A percentile compares a stretch with the other conserved stretches of the same genome.
phyloP scores from a whole-genome alignment of 441 rosid species.

The Gossypium schwendimanii region DNA sequence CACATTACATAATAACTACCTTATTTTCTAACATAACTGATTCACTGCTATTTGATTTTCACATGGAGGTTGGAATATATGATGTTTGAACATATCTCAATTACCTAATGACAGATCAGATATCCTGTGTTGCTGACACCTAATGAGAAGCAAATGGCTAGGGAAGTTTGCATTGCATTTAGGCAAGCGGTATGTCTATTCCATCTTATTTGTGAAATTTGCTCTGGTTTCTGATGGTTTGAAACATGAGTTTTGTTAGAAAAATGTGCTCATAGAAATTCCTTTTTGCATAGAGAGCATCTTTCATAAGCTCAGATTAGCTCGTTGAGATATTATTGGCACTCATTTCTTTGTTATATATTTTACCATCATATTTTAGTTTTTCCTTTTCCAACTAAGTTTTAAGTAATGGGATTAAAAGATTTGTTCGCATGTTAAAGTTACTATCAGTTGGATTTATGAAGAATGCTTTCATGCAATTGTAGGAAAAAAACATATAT shows the following conservation, averaged over 20 bases:
- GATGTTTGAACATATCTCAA: not conserved
- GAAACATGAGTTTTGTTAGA: not conserved
- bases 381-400: not conserved
- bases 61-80: not conserved
- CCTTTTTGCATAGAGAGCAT: not conserved
- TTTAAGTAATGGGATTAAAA: not conserved
- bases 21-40: not conserved
- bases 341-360: not conserved
- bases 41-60: constrained; percentile 2
- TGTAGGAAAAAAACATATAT: not conserved
- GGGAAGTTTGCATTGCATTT: constrained; percentile 97
- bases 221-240: not conserved
- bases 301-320: not conserved
- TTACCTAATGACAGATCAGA: constrained; percentile 55
- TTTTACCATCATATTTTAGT: not conserved
- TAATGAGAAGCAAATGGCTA: constrained; percentile 96
- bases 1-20: not conserved
- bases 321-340: not conserved
- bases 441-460: not conserved
- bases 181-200: constrained; percentile 71
- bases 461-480: constrained; percentile 1
- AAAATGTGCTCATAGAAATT: not conserved
- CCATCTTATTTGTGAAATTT: not conserved
- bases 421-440: not conserved
- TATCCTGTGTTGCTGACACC: constrained; percentile 99